Evolutionary conservation across 768 basidiomycete species (phyloP), one percentile per base, ranked within the genome.

Genomic region (Cyclocybe aegerita): DNA sequence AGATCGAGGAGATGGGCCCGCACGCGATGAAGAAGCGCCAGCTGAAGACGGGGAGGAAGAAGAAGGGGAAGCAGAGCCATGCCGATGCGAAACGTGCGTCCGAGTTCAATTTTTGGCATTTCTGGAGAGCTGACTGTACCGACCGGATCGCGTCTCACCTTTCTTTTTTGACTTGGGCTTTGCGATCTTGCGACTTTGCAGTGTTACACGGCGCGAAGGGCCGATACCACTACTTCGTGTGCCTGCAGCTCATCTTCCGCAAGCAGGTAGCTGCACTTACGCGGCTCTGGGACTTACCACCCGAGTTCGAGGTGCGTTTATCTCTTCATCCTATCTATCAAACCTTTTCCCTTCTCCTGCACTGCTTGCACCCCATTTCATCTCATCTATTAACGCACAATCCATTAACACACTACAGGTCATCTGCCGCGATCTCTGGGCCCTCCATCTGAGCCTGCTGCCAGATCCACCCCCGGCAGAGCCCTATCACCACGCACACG

Each of bases 161-260:
- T 5, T 43, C 37, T 5, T 5, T 39, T 48, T 4, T 17, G 49
- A 9, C 8, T 41, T 44, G 23, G 45, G 36, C n/a, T 47, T 15
- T 10, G 35, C 30, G 35, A 10, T 12, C 46, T 15, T 10, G 35
- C 30, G 35, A 10, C 36, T 15, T 30, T 34, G 33, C 48, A 97
- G 94, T 92, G 39, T 95, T 93, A 60, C 86, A 93, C 58, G 93
- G 93, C 6, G 77, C 82, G 11, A 78, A 87, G 50, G 90, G 85
- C 10, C 78, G 84, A 35, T 93, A 79, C 62, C 83, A 88, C 50
- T 91, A 90, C 58, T 88, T 91, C 53, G 87, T 94, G 55, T 90
- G 88, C 59, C 73, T 91, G 33, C 95, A 97, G 65, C 70, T 92
- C 0, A 70, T 97, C 47, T 71, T 96, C 9, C 78, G 93, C 31